phyloP scores from a whole-genome alignment of 2,329 filamentous ascomycete genomes.

The Alternaria angustiovoidea region DNA sequence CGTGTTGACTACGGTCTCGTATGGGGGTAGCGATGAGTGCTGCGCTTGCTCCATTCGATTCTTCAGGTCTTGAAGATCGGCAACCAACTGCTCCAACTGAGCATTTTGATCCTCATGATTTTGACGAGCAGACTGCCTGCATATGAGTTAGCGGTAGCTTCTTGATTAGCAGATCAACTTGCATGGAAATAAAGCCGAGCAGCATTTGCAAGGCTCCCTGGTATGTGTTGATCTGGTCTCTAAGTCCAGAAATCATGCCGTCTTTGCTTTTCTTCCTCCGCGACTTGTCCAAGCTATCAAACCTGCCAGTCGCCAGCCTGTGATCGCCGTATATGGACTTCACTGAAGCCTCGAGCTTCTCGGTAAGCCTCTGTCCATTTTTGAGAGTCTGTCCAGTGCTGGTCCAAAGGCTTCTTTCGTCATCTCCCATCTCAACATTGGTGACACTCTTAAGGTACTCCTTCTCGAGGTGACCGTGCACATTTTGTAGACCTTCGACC shows the following conservation, averaged over 20 bases:
- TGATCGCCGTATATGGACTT: slow-evolving; percentile 6
- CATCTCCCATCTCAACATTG: neutral
- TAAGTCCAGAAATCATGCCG: slow-evolving; percentile 5
- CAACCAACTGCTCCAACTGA: slow-evolving; percentile 1
- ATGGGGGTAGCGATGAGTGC: neutral
- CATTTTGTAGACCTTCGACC: slow-evolving; percentile 2
- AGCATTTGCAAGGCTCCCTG: slow-evolving; percentile 5
- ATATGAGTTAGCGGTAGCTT: neutral
- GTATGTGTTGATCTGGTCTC: slow-evolving; percentile 8
- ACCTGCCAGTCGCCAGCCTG: neutral
- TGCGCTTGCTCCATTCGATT: neutral
- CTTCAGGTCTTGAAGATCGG: neutral
- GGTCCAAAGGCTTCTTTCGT: slow-evolving; percentile 1
- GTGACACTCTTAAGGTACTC: slow-evolving; percentile 5
- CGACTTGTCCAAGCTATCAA: neutral
- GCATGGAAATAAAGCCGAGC: slow-evolving; percentile 5
- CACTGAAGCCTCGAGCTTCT: slow-evolving; percentile 6
- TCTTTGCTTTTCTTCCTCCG: slow-evolving; percentile 3
- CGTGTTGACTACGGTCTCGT: neutral
- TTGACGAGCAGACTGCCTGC: slow-evolving; percentile 4
- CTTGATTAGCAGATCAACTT: neutral
- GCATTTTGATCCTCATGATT: neutral
- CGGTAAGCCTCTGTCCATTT: slow-evolving; percentile 3
- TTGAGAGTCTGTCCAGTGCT: slow-evolving; percentile 4
- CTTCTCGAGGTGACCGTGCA: slow-evolving; percentile 6